Conservation (phyloP, 148 eudicot genomes). For the Silene uniflora region DNA sequence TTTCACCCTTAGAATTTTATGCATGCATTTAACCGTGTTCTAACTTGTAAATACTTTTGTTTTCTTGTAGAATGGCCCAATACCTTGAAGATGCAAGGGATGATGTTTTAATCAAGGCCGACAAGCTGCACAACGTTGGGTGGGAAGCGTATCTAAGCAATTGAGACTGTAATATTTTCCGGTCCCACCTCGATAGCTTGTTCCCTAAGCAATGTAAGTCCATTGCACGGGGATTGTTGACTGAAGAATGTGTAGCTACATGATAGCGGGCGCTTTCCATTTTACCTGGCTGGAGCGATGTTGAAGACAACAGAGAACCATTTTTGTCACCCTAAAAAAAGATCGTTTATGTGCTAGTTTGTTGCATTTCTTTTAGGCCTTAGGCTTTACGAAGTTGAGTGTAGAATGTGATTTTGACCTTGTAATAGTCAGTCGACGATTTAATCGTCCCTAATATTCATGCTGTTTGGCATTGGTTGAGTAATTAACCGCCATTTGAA, state of each 20-base stretch:
- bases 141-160: slow-evolving; percentile 66
- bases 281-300: neutral
- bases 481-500: no score
- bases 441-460: no score
- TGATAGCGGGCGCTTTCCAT: neutral
- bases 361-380: no score
- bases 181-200: neutral
- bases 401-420: neutral
- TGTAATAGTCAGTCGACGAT: neutral
- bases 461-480: no score
- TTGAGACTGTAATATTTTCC: slow-evolving; percentile 14
- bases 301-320: neutral
- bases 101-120: slow-evolving; percentile 61
- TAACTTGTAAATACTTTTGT: neutral
- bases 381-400: neutral
- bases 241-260: no score
- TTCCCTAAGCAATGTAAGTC: neutral
- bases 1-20: neutral
- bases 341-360: neutral
- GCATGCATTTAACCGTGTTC: neutral
- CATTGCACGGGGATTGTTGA: neutral
- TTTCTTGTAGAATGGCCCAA: slow-evolving; percentile 59
- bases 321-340: neutral
- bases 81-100: slow-evolving; percentile 61
- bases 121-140: slow-evolving; percentile 57